Evolutionary conservation across 2,329 filamentous ascomycete species (phyloP), one percentile per base, ranked within the genome.

Genomic region (Leptographium wingfieldii): DNA sequence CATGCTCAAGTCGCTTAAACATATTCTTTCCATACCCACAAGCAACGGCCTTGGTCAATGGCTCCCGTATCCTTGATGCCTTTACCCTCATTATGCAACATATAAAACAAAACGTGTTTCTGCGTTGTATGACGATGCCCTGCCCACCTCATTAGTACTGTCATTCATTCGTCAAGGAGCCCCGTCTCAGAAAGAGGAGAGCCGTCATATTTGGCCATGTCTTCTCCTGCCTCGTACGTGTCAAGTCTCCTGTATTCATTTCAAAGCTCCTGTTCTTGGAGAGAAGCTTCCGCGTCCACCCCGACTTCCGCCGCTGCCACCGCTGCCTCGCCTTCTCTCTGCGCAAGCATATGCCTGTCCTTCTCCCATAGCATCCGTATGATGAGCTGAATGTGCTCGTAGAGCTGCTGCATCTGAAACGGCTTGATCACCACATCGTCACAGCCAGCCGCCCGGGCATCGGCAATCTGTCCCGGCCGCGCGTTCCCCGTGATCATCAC

Each of bases 371-470:
- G 46, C 49, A 53, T 59, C 29, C 60, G 63, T 40, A 77, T 73
- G n/a, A 83, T 73, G 12, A 73, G 67, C 64, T 77, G 74, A 71
- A 87, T 83, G 73, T 80, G 83, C 60, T 80, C 77, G 40, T 84
- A 73, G 49, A 87, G 68, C 63, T 85, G 82, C 5, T 77, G 76
- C 66, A 85, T 84, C 40, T 80, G 76, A 67, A 87, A 89, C 10
- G 86, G 86, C 71, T 90, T 90, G n/a, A 85, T 80, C 22, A 90
- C 77, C 25, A 88, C 82, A 67, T 83, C 83, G 65, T 87, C 82
- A 64, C 79, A 81, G 10, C 78, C 79, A 2, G 77, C 78, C 46
- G 73, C 72, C 60, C 74, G 76, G 1, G 79, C 79, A 63, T 77
- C 74, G 56, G 73, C 67, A 58, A 81, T 73, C 70, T 88, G 84